A percentile compares a stretch with the other conserved stretches of the same genome.
Evolutionary conservation across 352 stramenopile genomes (phyloP).

Genomic region (Pythium volutum): DNA sequence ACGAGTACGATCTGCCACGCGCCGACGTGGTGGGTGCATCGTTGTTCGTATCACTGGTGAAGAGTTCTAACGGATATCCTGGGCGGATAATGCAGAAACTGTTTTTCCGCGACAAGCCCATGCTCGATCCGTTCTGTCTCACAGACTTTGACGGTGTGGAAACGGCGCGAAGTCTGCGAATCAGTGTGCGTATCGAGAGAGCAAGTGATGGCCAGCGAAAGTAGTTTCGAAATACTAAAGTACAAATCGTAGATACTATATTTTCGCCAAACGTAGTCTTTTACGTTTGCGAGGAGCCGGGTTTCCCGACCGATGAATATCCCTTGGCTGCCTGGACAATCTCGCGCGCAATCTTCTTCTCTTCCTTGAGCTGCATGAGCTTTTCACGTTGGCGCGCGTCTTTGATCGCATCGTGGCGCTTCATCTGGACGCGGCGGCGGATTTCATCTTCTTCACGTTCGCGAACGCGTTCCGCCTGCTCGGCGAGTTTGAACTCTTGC

Average conservation of each 20-base stretch:
- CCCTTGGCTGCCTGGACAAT: slow-evolving; percentile 79
- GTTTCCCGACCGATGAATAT: slow-evolving; percentile 44
- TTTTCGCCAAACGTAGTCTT: neutral
- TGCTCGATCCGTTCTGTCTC: slow-evolving; percentile 64
- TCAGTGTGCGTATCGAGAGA: slow-evolving; percentile 36
- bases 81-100: slow-evolving; percentile 27
- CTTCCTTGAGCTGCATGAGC: slow-evolving; percentile 85
- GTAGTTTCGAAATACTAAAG: neutral
- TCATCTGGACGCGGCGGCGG: slow-evolving; percentile 83
- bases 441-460: slow-evolving; percentile 87
- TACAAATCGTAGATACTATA: neutral
- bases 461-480: slow-evolving; percentile 67
- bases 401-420: slow-evolving; percentile 83
- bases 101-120: slow-evolving; percentile 31
- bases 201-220: slow-evolving; percentile 17
- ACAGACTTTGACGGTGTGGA: slow-evolving; percentile 54
- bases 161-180: slow-evolving; percentile 32
- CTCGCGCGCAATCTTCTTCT: slow-evolving; percentile 83
- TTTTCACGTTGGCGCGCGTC: slow-evolving; percentile 78
- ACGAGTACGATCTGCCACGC: slow-evolving; percentile 43
- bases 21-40: slow-evolving; percentile 35
- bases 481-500: slow-evolving; percentile 89
- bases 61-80: neutral
- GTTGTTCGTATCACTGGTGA: neutral
- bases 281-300: slow-evolving; percentile 6